A percentile compares a stretch with the other conserved stretches of the same genome.
These are phyloP conservation scores for Fusarium nanum DNA, from an alignment of 2,329 filamentous ascomycete genomes.

Conservation along the genomic window DNA sequence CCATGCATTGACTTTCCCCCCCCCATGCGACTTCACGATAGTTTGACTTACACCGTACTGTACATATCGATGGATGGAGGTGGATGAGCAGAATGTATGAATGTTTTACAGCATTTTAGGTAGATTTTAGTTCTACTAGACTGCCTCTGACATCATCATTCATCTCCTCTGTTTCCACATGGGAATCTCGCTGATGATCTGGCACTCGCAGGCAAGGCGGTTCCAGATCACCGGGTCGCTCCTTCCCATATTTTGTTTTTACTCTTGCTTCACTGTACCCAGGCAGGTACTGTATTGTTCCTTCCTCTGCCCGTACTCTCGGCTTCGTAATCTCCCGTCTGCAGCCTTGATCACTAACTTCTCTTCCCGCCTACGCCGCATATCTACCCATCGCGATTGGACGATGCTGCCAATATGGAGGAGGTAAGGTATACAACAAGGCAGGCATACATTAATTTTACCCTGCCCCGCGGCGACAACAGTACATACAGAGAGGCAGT, in stretches of 20 bases:
- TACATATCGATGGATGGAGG: neutral
- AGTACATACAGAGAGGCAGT: neutral
- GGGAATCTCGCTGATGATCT: conserved; percentile 44
- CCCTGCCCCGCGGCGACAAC: neutral
- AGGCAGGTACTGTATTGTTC: neutral
- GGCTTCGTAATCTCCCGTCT: conserved; percentile 39
- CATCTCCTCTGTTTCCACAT: conserved; percentile 22
- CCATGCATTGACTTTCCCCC: conserved; percentile 26
- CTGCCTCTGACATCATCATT: conserved; percentile 1
- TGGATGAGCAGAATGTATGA: neutral
- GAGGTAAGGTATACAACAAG: neutral
- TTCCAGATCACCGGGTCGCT: conserved; percentile 47
- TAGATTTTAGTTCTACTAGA: neutral
- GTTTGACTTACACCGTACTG: neutral
- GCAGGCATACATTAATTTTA: neutral
- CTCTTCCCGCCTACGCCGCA: conserved; percentile 25
- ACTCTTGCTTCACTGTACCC: neutral
- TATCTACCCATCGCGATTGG: neutral
- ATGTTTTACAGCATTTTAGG: conserved; percentile 2
- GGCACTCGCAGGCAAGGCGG: conserved; percentile 39
- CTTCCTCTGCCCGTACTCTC: neutral
- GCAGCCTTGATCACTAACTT: conserved; percentile 36
- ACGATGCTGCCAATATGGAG: neutral
- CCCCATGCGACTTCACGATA: neutral
- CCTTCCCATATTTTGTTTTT: neutral